phyloP scores from a whole-genome alignment of 2,329 filamentous ascomycete genomes.

The Colletotrichum viniferum region DNA sequence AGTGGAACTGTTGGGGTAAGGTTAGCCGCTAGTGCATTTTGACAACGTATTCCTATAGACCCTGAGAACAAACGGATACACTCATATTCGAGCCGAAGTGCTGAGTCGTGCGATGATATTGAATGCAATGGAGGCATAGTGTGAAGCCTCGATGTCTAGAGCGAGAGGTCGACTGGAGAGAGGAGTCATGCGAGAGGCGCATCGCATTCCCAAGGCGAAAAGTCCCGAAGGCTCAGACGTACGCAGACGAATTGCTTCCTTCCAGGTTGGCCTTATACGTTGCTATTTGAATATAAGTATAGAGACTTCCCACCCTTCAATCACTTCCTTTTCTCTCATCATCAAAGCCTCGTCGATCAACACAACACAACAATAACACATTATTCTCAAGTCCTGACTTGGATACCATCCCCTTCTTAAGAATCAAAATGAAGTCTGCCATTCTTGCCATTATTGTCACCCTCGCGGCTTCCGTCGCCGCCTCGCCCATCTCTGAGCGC shows the following conservation, averaged over 20 bases:
- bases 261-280: neutral
- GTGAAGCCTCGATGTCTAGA: neutral
- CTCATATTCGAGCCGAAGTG: neutral
- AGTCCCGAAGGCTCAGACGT: neutral
- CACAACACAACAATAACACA: neutral
- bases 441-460: neutral
- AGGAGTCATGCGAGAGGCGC: neutral
- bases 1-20: neutral
- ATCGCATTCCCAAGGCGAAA: neutral
- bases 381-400: neutral
- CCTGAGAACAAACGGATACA: neutral
- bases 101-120: neutral
- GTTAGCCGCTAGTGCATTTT: neutral
- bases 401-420: neutral
- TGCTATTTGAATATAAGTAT: neutral
- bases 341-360: neutral
- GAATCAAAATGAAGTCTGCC: neutral
- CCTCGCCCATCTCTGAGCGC: neutral
- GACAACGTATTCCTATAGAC: neutral
- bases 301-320: neutral
- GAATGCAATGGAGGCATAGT: neutral
- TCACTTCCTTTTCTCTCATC: neutral
- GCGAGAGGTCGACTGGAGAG: neutral
- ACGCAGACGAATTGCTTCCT: neutral
- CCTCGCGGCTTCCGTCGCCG: neutral